These are phyloP conservation scores for Neofusicoccum cordaticola DNA, from an alignment of 2,329 filamentous ascomycete species.

Conservation along the genomic window DNA sequence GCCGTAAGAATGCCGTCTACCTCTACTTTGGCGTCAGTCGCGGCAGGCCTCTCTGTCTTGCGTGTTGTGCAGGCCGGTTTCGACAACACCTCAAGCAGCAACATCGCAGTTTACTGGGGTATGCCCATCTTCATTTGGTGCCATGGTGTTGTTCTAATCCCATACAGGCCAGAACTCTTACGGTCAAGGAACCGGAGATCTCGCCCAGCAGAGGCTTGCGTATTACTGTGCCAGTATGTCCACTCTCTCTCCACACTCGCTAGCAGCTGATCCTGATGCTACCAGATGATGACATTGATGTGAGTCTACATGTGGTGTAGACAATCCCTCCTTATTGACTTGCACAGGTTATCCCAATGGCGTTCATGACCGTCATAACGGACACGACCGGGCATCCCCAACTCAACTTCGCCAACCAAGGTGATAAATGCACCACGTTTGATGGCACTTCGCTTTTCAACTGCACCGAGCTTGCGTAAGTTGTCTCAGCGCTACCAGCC, in stretches of 20 bases:
- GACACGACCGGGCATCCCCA: slow-evolving; percentile 49
- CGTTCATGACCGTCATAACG: slow-evolving; percentile 60
- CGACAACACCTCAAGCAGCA: slow-evolving; percentile 32
- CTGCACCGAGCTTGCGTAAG: slow-evolving; percentile 65
- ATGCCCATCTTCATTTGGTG: slow-evolving; percentile 19
- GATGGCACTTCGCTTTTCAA: slow-evolving; percentile 56
- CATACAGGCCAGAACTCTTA: slow-evolving; percentile 58
- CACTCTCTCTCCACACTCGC: slow-evolving; percentile 9
- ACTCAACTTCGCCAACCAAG: slow-evolving; percentile 64
- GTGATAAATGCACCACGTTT: slow-evolving; percentile 60
- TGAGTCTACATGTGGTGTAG: not conserved
- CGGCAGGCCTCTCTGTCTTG: not conserved
- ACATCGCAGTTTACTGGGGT: slow-evolving; percentile 68
- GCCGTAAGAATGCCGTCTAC: not conserved
- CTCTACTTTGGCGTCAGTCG: not conserved
- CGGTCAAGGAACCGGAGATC: slow-evolving; percentile 42
- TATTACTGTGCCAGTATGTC: slow-evolving; percentile 58
- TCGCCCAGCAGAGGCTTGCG: slow-evolving; percentile 54
- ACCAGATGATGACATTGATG: slow-evolving; percentile 46
- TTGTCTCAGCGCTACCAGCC: not conserved
- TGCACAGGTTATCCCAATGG: slow-evolving; percentile 57
- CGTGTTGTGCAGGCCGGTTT: slow-evolving; percentile 18
- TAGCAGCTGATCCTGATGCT: not conserved
- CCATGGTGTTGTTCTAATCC: not conserved
- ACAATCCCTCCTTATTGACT: not conserved